phyloP scores from a whole-genome alignment of 352 stramenopile species.

The Phytophthora melonis region DNA sequence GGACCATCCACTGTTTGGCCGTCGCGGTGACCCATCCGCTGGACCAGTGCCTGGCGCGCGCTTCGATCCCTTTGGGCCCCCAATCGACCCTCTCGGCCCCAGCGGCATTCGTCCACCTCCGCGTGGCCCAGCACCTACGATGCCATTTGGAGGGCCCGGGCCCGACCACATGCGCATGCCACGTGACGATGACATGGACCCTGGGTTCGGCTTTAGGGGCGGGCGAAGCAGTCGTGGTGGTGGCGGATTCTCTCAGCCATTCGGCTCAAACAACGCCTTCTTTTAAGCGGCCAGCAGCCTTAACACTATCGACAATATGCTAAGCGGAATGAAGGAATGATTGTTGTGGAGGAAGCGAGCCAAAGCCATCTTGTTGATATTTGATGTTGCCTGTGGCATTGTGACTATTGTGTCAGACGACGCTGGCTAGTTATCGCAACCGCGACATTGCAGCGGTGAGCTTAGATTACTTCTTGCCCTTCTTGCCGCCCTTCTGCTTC shows the following conservation, averaged over 20 bases:
- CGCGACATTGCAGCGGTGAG: too few relatives aligned
- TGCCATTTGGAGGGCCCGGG: conserved; percentile 79
- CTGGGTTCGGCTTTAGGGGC: conserved; percentile 47
- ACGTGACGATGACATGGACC: conserved; percentile 65
- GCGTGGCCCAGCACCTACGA: conserved; percentile 54
- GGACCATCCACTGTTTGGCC: conserved; percentile 77
- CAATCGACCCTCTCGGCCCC: conserved; percentile 59
- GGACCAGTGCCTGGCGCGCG: conserved; percentile 78
- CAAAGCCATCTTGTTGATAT: background rate
- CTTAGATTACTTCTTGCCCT: conserved; percentile 41
- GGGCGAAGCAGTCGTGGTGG: conserved; percentile 37
- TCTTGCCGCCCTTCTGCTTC: conserved; percentile 32
- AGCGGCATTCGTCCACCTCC: conserved; percentile 51
- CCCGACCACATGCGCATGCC: conserved; percentile 87
- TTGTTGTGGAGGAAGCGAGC: background rate
- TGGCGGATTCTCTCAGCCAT: conserved; percentile 56
- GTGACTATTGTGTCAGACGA: too few relatives aligned
- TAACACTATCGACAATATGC: too few relatives aligned
- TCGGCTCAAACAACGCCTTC: conserved; percentile 75
- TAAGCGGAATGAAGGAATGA: background rate
- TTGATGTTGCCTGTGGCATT: too few relatives aligned
- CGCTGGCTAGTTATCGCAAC: too few relatives aligned
- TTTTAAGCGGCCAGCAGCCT: conserved; percentile 44
- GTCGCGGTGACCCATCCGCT: conserved; percentile 56
- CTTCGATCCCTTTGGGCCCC: conserved; percentile 87